phyloP scores from a whole-genome alignment of 2,329 filamentous ascomycete species.

The Fusarium metavorans region DNA sequence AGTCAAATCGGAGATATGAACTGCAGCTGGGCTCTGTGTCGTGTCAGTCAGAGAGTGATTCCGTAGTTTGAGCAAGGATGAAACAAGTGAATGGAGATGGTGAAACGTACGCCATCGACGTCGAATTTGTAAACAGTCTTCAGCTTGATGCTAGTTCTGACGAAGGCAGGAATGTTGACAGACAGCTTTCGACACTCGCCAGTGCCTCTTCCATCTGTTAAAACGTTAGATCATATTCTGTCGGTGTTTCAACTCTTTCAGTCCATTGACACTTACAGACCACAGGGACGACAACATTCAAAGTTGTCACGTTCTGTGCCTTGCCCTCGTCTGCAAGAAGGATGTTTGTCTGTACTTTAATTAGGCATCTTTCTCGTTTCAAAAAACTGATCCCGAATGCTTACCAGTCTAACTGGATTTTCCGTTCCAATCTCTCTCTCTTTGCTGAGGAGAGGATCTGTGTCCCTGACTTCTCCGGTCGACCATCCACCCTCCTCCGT shows the following conservation, averaged over 20 bases:
- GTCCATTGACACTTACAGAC: slow-evolving; percentile 42
- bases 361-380: neutral
- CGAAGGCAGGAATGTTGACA: slow-evolving; percentile 46
- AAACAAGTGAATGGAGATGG: neutral
- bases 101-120: slow-evolving; percentile 44
- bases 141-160: slow-evolving; percentile 45
- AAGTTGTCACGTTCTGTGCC: slow-evolving; percentile 44
- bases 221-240: neutral
- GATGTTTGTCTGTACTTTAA: slow-evolving; percentile 42
- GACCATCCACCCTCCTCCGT: slow-evolving; percentile 48
- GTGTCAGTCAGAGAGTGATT: too few relatives aligned
- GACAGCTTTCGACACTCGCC: slow-evolving; percentile 51
- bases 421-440: slow-evolving; percentile 45
- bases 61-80: neutral
- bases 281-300: slow-evolving; percentile 45
- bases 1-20: slow-evolving; percentile 49
- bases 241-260: neutral
- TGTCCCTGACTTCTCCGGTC: slow-evolving; percentile 47
- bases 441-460: slow-evolving; percentile 44
- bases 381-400: neutral
- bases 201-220: slow-evolving; percentile 49
- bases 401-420: slow-evolving; percentile 47
- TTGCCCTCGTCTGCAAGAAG: slow-evolving; percentile 46
- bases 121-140: slow-evolving; percentile 50
- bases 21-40: slow-evolving; percentile 37